Evolutionary conservation across 164 flowering plant species (phyloP), one percentile per base, ranked within the genome.

Genomic region (Santalum album): DNA sequence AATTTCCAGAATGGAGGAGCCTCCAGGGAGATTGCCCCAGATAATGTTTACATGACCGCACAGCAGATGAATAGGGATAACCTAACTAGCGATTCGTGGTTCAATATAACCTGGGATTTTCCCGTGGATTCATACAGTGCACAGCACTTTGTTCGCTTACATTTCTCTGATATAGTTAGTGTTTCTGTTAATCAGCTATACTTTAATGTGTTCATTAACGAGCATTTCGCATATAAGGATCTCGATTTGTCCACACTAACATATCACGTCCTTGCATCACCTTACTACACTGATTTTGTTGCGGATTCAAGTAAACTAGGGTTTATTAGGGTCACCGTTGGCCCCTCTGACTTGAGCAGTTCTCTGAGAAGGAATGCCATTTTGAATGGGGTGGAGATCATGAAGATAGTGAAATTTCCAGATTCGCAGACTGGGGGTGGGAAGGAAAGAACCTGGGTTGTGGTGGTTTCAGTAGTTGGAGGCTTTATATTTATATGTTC

Each of bases 151-250:
- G 85, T 90, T 55, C 70, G 97, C 42, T 49, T 90, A 70, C 97
- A 90, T 73, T 84, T 90, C 67, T 84, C 92, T 62, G 97, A 90
- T 60, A 69, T 90, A 22, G 92, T 84, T 45, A 90, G 97, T 60
- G 6, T 56, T 12, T 61, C 75, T 0, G 71, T 75, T 42, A 55
- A 65, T 32, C 66, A 62, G 66, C 65, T 90, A 26, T 81, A 74
- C 60, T 86, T 90, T 66, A 49, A 76, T 63, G 82, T 86, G 42
- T 90, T 65, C 44, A 73, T 86, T 54, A 75, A 84, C 34, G 75
- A 59, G 4, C 71, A 65, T 39, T 32, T 54, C 27, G 95, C 82
- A 0, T 66, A 66, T 39, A 58, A 63, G 40, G 83, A 81, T 55
- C 57, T 90, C 1, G 90, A 90, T 69, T 69, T 83, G 59, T 81